phyloP scores from a whole-genome alignment of 345 rosid genomes.

The Eutrema yunnanense region DNA sequence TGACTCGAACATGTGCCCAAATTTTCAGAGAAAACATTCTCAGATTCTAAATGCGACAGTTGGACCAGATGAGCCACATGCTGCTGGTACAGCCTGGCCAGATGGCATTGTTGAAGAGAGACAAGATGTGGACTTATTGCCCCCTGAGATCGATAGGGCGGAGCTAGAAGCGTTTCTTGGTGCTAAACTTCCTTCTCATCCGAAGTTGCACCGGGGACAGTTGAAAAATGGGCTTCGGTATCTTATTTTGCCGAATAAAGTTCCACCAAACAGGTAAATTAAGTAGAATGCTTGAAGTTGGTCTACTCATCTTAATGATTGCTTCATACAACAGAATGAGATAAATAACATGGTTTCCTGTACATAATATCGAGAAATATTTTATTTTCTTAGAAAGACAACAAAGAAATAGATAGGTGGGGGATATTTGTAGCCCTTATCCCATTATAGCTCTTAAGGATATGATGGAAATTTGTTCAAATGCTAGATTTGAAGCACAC shows the following conservation, averaged over 20 bases:
- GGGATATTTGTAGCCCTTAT: neutral
- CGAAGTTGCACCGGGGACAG: slow-evolving; percentile 78
- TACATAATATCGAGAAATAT: neutral
- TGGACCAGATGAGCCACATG: slow-evolving; percentile 99
- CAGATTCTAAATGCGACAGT: slow-evolving; percentile 59
- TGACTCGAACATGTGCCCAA: neutral
- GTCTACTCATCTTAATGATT: neutral
- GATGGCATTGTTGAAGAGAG: slow-evolving; percentile 65
- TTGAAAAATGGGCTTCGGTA: slow-evolving; percentile 92
- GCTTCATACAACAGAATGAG: neutral
- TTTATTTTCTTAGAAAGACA: neutral
- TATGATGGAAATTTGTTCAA: slow-evolving; percentile 18
- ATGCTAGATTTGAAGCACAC: slow-evolving; percentile 93
- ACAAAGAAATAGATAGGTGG: neutral
- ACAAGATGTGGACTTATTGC: slow-evolving; percentile 53
- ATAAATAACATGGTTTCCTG: neutral
- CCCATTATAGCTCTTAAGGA: neutral
- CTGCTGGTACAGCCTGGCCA: slow-evolving; percentile 79
- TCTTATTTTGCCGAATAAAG: slow-evolving; percentile 93
- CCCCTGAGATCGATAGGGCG: slow-evolving; percentile 39
- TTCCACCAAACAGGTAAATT: slow-evolving; percentile 84
- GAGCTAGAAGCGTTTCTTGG: slow-evolving; percentile 55
- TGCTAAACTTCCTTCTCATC: slow-evolving; percentile 80
- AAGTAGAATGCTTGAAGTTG: neutral
- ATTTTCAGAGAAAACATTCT: slow-evolving; percentile 42